phyloP scores from a whole-genome alignment of 1,284 basidiomycete genomes.

The Ceratobasidium sp. region DNA sequence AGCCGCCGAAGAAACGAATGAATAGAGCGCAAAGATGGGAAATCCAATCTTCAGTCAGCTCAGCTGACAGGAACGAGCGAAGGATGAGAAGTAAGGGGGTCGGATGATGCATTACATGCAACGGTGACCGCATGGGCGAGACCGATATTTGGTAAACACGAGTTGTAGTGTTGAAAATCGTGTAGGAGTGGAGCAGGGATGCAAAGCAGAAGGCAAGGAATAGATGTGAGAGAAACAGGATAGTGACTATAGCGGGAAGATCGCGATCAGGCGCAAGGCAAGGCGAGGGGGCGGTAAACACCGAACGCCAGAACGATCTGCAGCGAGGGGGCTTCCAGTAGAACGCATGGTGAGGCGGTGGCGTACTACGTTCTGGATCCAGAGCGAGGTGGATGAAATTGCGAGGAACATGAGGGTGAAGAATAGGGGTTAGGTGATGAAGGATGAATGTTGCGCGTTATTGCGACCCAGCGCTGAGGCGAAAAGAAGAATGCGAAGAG shows the following conservation, averaged over 20 bases:
- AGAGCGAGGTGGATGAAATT: constrained; percentile 1
- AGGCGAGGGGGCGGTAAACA: constrained; percentile 15
- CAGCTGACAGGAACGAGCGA: neutral
- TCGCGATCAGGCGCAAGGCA: constrained; percentile 7
- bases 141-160: neutral
- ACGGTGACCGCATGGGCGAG: constrained; percentile 9
- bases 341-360: constrained; percentile 15
- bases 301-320: constrained; percentile 12
- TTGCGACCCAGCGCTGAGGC: neutral
- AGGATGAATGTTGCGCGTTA: neutral
- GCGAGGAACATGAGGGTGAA: constrained; percentile 4
- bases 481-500: constrained; percentile 5
- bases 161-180: neutral
- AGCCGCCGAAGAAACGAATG: neutral
- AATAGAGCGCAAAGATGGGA: neutral
- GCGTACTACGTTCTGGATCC: constrained; percentile 14
- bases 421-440: neutral
- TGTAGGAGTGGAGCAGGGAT: constrained; percentile 3
- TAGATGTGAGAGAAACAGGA: constrained; percentile 3
- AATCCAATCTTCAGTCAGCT: neutral
- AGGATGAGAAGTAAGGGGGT: neutral
- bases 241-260: neutral
- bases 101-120: neutral
- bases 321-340: neutral
- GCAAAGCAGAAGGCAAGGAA: neutral